phyloP scores from a whole-genome alignment of 148 eudicot genomes.

The Mesembryanthemum crystallinum region DNA sequence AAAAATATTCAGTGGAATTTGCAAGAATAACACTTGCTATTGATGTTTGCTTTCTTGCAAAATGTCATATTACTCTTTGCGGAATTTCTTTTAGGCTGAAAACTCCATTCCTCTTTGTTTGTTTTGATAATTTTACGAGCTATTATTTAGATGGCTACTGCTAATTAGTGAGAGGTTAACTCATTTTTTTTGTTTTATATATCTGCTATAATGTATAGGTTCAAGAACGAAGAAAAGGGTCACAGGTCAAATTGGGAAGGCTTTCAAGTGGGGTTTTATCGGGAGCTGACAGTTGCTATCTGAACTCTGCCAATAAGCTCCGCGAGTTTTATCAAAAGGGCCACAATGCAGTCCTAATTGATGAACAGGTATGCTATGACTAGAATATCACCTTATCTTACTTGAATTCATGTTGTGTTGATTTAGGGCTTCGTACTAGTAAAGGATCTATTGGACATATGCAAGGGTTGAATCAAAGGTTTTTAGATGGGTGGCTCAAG shows the following conservation, averaged over 20 bases:
- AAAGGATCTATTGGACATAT: not conserved
- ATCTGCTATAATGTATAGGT: constrained; percentile 23
- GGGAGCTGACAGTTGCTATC: constrained; percentile 34
- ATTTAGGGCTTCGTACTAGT: not conserved
- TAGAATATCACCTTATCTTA: not conserved
- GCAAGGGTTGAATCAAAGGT: not conserved
- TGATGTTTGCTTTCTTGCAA: constrained; percentile 3
- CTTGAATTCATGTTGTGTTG: constrained; percentile 6
- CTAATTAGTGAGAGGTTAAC: not conserved
- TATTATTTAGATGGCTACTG: not conserved
- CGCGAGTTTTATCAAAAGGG: constrained; percentile 53
- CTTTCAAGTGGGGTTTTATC: constrained; percentile 31
- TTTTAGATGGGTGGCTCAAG: too few species aligned
- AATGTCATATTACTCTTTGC: constrained; percentile 15
- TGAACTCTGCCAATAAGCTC: constrained; percentile 48
- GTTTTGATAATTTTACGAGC: constrained; percentile 15
- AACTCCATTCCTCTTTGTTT: not conserved
- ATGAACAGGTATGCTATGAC: constrained; percentile 56
- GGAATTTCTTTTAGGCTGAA: not conserved
- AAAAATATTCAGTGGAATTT: not conserved
- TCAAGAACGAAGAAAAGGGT: constrained; percentile 30
- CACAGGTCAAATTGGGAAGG: constrained; percentile 33
- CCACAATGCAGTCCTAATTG: constrained; percentile 54
- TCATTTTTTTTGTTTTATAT: constrained; percentile 9
- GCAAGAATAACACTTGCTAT: not conserved